A percentile compares a stretch with the other conserved stretches of the same genome.
Evolutionary conservation across 2,329 filamentous ascomycete species (phyloP).

Genomic region (Paraconiothyrium sp.): DNA sequence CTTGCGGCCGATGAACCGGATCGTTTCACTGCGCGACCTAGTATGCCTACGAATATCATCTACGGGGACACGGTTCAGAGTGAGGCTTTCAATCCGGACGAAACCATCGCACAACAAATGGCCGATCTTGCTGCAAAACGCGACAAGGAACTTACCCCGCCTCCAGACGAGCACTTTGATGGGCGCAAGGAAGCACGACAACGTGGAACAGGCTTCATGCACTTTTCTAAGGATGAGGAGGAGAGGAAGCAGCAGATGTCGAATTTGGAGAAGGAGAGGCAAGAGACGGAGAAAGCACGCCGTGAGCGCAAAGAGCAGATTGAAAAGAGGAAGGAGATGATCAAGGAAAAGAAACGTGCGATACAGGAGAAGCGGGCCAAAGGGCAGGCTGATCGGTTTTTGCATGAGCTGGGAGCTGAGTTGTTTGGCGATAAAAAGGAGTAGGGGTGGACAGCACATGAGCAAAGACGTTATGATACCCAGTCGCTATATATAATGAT

Average conservation of each 20-base stretch:
- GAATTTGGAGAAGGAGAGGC: constrained; percentile 71
- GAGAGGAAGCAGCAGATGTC: constrained; percentile 78
- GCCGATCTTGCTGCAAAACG: constrained; percentile 78
- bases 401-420: constrained; percentile 62
- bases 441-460: background rate
- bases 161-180: constrained; percentile 84
- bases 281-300: constrained; percentile 73
- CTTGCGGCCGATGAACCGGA: constrained; percentile 71
- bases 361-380: constrained; percentile 69
- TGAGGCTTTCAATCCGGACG: constrained; percentile 81
- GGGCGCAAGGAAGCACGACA: constrained; percentile 82
- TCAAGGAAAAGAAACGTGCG: constrained; percentile 66
- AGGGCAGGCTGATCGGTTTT: constrained; percentile 76
- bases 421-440: constrained; percentile 22
- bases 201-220: constrained; percentile 91
- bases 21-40: constrained; percentile 73
- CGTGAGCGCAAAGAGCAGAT: constrained; percentile 58
- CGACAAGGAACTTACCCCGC: constrained; percentile 82
- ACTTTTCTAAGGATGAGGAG: constrained; percentile 81
- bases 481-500: background rate
- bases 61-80: constrained; percentile 86
- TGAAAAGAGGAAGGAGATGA: constrained; percentile 71
- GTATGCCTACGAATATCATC: constrained; percentile 76
- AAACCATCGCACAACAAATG: constrained; percentile 73
- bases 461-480: constrained; percentile 13